Percentiles rank a stretch among this genome's conserved stretches.
Conservation (phyloP, 2,329 filamentous ascomycete genomes). For the Fusarium mexicanum region DNA sequence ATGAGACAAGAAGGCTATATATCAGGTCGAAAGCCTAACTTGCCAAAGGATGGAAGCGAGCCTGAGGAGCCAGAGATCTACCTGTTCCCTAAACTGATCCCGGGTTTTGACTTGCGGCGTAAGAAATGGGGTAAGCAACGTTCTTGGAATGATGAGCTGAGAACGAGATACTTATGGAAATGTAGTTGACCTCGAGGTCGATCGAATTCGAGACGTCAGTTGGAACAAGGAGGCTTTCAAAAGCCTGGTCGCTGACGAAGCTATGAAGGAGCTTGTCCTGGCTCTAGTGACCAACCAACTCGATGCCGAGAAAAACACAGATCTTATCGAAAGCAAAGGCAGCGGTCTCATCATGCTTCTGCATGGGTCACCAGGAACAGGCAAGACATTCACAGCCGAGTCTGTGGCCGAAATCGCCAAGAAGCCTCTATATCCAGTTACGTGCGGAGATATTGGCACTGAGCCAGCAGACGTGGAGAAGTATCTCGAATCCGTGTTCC, state of each 20-base stretch:
- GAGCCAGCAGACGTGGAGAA: conserved; percentile 26
- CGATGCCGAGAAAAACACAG: conserved; percentile 1
- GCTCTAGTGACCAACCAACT: conserved; percentile 15
- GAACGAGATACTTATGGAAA: accelerated
- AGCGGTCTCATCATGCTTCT: conserved; percentile 8
- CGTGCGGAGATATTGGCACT: conserved; percentile 30
- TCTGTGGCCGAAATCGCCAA: conserved; percentile 30
- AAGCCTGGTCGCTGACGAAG: not conserved
- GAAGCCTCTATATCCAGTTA: conserved; percentile 28
- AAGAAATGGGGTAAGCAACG: conserved; percentile 10
- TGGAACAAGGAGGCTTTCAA: conserved; percentile 9
- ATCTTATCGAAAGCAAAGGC: conserved; percentile 15
- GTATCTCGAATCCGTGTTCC: conserved; percentile 24
- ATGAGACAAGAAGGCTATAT: not conserved
- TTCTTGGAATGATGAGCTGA: accelerated
- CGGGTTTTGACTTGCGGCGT: not conserved
- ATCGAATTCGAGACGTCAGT: not conserved
- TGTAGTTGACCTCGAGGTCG: conserved; percentile 1
- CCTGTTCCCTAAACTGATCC: not conserved
- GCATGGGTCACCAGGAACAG: not conserved
- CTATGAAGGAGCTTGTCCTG: conserved; percentile 1
- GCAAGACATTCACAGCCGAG: conserved; percentile 29
- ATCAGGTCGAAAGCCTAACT: not conserved
- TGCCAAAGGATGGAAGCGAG: not conserved
- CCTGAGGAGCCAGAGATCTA: not conserved